Base-by-base conservation (phyloP, 2,329 filamentous ascomycete genomes). In the Nemania diffusa region DNA sequence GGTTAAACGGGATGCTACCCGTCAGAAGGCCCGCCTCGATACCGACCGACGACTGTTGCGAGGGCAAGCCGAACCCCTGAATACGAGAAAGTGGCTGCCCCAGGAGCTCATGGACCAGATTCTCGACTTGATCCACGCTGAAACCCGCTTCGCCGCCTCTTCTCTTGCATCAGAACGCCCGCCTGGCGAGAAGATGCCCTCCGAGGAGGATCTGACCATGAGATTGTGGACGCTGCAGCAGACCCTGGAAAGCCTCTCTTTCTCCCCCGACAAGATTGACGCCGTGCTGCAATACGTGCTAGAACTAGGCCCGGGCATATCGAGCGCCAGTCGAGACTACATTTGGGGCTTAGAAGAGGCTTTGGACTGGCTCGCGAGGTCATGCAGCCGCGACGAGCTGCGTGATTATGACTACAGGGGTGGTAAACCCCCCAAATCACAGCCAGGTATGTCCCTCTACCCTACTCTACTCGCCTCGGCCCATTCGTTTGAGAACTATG, bases 301-400 rank as follows among this genome's bases (percentile, higher is more conserved):
- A 62, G 85, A 90, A 48, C 90, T 91, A 71, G 88, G 89, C 29
- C 85, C 89, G 32, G 89, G 88, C 69, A 85, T 91, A 62, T 81
- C 84, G 2, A 75, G 82, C 11, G 81, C 82, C 22, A 83, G 79
- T 67, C 91, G 88, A 72, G 91, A 93, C 70, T 85, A 85, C 50
- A 86, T 94, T 15, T 97, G 93, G 92, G 94, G 94, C 9, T 81
- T 98, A 40, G 91, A 97, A 68, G 94, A 97, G 79, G 90, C 92
- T 27, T 79, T 99, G 22, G 93, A 97, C 73, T 97, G 94, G 93
- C 85, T 98, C 61, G 92, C 93, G n/a, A 83, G 92, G 71, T 88
- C 96, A 76, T 92, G 91, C 73, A 81, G 85, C 15, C 81, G 84
- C 69, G 86, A 89, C 0, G 90, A 94, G 73, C 83, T 95, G 40